Conservation (phyloP, 2,329 filamentous ascomycete genomes). For the Cladosporium sp. region DNA sequence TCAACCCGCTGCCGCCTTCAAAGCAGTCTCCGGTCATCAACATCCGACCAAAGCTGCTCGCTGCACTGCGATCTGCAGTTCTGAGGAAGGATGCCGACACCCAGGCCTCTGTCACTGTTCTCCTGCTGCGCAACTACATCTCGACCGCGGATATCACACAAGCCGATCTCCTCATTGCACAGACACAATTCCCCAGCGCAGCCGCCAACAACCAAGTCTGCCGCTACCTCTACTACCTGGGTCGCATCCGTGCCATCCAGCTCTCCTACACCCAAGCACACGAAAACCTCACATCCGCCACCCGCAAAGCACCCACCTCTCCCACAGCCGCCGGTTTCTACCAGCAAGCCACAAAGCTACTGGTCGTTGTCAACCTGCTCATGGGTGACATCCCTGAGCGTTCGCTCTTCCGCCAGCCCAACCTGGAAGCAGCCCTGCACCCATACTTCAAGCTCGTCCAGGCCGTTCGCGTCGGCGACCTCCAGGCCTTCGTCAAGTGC, state of each 20-base stretch:
- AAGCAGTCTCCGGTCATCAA: slow-evolving; percentile 82
- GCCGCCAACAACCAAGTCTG: slow-evolving; percentile 98
- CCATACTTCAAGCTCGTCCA: slow-evolving; percentile 94
- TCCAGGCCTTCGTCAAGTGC: slow-evolving; percentile 87
- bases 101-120: slow-evolving; percentile 93
- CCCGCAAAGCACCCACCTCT: slow-evolving; percentile 89
- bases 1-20: slow-evolving; percentile 83
- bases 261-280: slow-evolving; percentile 96
- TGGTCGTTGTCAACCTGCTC: slow-evolving; percentile 91
- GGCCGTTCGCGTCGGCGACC: slow-evolving; percentile 92
- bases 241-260: slow-evolving; percentile 93
- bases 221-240: slow-evolving; percentile 94
- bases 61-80: slow-evolving; percentile 90
- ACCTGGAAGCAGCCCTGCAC: slow-evolving; percentile 81
- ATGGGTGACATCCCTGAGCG: slow-evolving; percentile 99
- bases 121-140: slow-evolving; percentile 93
- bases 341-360: slow-evolving; percentile 92
- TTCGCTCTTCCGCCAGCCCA: slow-evolving; percentile 85
- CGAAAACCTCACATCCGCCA: slow-evolving; percentile 88
- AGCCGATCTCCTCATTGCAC: slow-evolving; percentile 90
- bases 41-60: slow-evolving; percentile 81
- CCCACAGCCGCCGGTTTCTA: slow-evolving; percentile 90
- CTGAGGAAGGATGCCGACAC: slow-evolving; percentile 95
- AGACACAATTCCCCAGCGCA: slow-evolving; percentile 91
- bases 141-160: slow-evolving; percentile 95